phyloP scores from a whole-genome alignment of 805 yeast genomes.

The Candida endomychidarum region DNA sequence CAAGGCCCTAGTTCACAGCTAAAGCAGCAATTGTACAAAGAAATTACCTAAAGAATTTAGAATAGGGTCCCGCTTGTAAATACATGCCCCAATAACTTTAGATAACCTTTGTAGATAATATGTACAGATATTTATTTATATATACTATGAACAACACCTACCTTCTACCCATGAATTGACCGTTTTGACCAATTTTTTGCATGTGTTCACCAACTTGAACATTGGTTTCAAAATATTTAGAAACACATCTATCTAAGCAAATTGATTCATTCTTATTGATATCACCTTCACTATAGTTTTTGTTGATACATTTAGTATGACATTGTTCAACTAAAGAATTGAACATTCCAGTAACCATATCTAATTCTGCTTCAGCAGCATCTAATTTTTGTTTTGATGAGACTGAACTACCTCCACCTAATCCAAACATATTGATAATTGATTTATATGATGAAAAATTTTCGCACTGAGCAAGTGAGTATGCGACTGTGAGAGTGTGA shows the following conservation, averaged over 20 bases:
- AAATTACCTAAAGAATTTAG: too few relatives aligned
- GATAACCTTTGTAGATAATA: constrained; percentile 1
- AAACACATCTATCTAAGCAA: constrained; percentile 93
- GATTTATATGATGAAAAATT: constrained; percentile 4
- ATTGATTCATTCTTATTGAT: constrained; percentile 77
- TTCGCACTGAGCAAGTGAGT: constrained; percentile 1
- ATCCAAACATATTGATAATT: constrained; percentile 59
- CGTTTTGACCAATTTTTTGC: constrained; percentile 48
- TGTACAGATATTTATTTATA: constrained; percentile 10
- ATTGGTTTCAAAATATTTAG: constrained; percentile 91
- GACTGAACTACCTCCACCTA: constrained; percentile 74
- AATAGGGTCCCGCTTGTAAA: too few relatives aligned
- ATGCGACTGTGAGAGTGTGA: too few relatives aligned
- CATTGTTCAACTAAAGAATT: constrained; percentile 88
- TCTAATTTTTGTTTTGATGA: constrained; percentile 72
- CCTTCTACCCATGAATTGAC: constrained; percentile 43
- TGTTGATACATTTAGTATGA: constrained; percentile 78
- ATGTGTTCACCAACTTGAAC: constrained; percentile 86
- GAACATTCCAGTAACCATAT: constrained; percentile 97
- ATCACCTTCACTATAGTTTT: constrained; percentile 67
- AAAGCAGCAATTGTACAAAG: too few relatives aligned
- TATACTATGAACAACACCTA: too few relatives aligned
- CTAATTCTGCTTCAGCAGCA: constrained; percentile 96
- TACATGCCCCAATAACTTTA: too few relatives aligned
- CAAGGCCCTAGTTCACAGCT: too few relatives aligned